Conservation (phyloP, 768 basidiomycete species). For the Pisolithus tinctorius region DNA sequence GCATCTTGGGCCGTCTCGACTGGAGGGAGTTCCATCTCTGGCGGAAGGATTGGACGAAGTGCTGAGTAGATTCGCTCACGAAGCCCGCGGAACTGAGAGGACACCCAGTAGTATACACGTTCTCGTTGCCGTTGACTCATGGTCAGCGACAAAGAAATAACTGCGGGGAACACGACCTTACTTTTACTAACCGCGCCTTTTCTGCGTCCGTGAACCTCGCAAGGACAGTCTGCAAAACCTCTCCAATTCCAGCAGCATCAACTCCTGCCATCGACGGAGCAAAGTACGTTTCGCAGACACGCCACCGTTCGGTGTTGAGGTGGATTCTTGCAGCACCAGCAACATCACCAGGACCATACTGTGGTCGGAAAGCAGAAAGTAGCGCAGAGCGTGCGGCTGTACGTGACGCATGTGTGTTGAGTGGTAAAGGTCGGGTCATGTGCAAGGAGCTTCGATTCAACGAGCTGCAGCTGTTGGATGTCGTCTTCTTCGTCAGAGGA, state of each 20-base stretch:
- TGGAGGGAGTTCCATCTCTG: slow-evolving; percentile 59
- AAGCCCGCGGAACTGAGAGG: slow-evolving; percentile 68
- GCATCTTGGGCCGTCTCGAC: slow-evolving; percentile 63
- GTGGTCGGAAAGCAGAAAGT: slow-evolving; percentile 77
- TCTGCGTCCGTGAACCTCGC: slow-evolving; percentile 62
- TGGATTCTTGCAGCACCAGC: slow-evolving; percentile 74
- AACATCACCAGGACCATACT: slow-evolving; percentile 69
- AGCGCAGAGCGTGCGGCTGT: slow-evolving; percentile 76
- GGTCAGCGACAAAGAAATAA: background rate
- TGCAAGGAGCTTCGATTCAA: slow-evolving; percentile 77
- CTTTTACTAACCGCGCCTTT: slow-evolving; percentile 69
- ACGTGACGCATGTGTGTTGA: slow-evolving; percentile 73
- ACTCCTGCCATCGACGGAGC: slow-evolving; percentile 91
- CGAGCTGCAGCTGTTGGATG: slow-evolving; percentile 53
- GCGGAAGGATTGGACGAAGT: slow-evolving; percentile 80
- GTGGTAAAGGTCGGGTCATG: slow-evolving; percentile 81
- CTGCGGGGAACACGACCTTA: slow-evolving; percentile 23
- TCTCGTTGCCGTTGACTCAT: slow-evolving; percentile 46
- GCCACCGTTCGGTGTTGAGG: slow-evolving; percentile 83
- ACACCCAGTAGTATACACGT: slow-evolving; percentile 84
- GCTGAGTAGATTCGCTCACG: slow-evolving; percentile 57
- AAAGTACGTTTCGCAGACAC: slow-evolving; percentile 90
- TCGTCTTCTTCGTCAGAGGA: slow-evolving; percentile 94
- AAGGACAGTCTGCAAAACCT: slow-evolving; percentile 82
- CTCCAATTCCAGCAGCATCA: slow-evolving; percentile 91